Evolutionary conservation across 345 rosid genomes (phyloP).

Genomic region (Atalantia buxifolia): DNA sequence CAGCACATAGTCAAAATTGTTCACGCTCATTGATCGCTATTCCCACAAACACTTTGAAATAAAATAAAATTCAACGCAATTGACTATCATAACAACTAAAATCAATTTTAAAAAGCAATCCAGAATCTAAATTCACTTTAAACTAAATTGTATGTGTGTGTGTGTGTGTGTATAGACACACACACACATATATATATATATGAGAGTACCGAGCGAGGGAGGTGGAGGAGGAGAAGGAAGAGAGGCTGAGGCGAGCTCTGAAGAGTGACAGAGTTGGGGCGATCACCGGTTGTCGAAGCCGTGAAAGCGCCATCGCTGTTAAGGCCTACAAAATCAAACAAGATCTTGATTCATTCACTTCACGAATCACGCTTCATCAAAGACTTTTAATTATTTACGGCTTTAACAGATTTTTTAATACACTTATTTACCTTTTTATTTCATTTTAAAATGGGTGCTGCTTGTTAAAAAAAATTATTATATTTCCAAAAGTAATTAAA

Average conservation of each 20-base stretch:
- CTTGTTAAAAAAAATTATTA: no score
- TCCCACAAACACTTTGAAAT: background rate
- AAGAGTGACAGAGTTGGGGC: conserved; percentile 53
- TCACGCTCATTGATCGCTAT: background rate
- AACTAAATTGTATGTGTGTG: no score
- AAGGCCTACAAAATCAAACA: background rate
- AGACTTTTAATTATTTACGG: background rate
- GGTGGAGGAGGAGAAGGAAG: conserved; percentile 39
- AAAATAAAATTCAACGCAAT: background rate
- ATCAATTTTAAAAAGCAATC: background rate
- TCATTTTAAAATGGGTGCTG: background rate
- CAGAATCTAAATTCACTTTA: background rate
- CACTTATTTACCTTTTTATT: background rate
- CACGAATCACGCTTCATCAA: background rate
- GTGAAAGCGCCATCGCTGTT: conserved; percentile 76
- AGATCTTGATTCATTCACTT: background rate
- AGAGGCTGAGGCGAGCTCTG: conserved; percentile 57
- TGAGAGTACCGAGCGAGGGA: conserved; percentile 47
- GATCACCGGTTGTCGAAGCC: conserved; percentile 66
- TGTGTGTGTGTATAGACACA: no score
- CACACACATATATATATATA: no score
- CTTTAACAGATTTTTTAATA: background rate
- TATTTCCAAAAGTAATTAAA: no score
- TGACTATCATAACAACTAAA: background rate
- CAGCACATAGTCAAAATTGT: background rate